Percentiles rank a stretch among this genome's conserved stretches.
Evolutionary conservation across 192 early-diverging fungal genomes (phyloP).

Genomic region (Podila minutissima): DNA sequence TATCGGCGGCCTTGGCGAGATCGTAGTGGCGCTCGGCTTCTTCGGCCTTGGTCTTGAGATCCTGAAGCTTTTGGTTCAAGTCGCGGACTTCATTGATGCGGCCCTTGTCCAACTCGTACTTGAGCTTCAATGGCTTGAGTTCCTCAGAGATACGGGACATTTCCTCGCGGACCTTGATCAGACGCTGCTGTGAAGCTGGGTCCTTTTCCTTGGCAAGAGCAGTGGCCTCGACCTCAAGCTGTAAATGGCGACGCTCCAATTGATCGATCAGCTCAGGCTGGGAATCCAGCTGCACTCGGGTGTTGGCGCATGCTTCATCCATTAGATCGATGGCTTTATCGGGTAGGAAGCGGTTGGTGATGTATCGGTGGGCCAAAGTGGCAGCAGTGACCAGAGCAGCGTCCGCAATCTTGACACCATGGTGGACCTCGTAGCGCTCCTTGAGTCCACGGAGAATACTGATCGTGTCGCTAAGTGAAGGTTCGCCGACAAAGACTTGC

Average conservation of each 20-base stretch:
- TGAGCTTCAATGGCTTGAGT: conserved; percentile 87
- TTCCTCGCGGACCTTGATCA: conserved; percentile 84
- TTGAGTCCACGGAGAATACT: conserved; percentile 85
- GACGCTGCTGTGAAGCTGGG: conserved; percentile 77
- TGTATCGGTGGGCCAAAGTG: conserved; percentile 77
- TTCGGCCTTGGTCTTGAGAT: conserved; percentile 83
- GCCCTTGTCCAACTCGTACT: conserved; percentile 86
- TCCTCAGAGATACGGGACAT: conserved; percentile 86
- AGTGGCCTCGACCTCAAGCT: conserved; percentile 95
- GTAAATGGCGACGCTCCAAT: conserved; percentile 91
- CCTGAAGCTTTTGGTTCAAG: conserved; percentile 89
- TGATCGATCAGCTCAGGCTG: conserved; percentile 97
- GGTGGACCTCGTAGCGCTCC: conserved; percentile 83
- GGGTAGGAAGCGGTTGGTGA: conserved; percentile 77
- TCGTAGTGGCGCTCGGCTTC: conserved; percentile 89
- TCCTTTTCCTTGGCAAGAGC: conserved; percentile 96
- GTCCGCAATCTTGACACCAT: conserved; percentile 85
- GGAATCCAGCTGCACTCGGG: conserved; percentile 95
- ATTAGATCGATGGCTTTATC: conserved; percentile 89
- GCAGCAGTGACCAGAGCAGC: conserved; percentile 81
- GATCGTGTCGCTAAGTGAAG: conserved; percentile 75
- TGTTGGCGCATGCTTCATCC: conserved; percentile 97
- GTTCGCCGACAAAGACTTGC: conserved; percentile 84
- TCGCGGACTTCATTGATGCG: conserved; percentile 90
- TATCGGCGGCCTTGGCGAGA: conserved; percentile 89